These are phyloP conservation scores for Microascus cirrosus DNA, from an alignment of 2,329 filamentous ascomycete species.

Conservation along the genomic window DNA sequence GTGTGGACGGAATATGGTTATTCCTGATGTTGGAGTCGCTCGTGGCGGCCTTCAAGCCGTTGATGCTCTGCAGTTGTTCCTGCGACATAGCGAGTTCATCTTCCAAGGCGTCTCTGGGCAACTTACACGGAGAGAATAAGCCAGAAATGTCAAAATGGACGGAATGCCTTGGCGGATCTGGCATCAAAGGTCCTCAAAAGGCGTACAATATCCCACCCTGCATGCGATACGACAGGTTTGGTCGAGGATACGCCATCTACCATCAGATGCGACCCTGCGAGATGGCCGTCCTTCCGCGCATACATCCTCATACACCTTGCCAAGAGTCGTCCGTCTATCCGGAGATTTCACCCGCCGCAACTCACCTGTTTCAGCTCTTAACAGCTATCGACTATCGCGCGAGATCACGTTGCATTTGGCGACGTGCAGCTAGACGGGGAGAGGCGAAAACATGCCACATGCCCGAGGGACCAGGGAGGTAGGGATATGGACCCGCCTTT, in stretches of 20 bases:
- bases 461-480: neutral
- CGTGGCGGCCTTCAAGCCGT: neutral
- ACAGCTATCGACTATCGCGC: neutral
- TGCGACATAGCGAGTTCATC: neutral
- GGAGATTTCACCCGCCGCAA: neutral
- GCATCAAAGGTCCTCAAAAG: too few relatives aligned
- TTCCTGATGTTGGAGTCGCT: neutral
- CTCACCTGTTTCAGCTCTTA: neutral
- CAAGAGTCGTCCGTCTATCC: neutral
- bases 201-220: too few relatives aligned
- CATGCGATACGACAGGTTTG: too few relatives aligned
- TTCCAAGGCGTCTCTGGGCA: too few relatives aligned
- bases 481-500: neutral
- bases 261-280: neutral
- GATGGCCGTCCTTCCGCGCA: neutral
- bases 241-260: too few relatives aligned
- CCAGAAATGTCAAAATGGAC: too few relatives aligned
- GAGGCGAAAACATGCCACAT: neutral
- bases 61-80: neutral
- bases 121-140: too few relatives aligned
- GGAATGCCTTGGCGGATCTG: too few relatives aligned
- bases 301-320: neutral
- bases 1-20: neutral
- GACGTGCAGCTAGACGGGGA: neutral
- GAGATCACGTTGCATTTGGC: neutral